Evolutionary conservation across 2,329 filamentous ascomycete genomes (phyloP), one percentile per base, ranked within the genome.

Genomic region (Cladosporium sp.): DNA sequence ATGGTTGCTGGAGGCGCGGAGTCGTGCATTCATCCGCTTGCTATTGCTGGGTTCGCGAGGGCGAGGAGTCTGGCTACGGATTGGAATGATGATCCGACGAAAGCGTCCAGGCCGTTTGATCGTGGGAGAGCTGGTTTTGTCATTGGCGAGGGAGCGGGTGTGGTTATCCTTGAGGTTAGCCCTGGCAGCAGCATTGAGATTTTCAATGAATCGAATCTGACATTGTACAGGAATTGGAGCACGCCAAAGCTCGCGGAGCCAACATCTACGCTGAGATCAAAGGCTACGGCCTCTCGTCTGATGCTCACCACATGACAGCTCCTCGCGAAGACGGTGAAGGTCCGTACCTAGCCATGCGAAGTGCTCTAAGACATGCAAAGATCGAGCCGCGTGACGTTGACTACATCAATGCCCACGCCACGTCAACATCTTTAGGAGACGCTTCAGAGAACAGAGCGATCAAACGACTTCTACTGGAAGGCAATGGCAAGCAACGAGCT

Each of bases 1-100:
- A 97, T 99, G 92, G 77, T 99, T 8, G 92, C 94, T n/a, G 94
- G 94, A 42, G 93, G 93, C 28, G 86, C 93, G 8, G 94, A 99
- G 74, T 92, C 93, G 0, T 99, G 94, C 72, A 93, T 99, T 58
- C 93, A 99, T 70, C 94, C 94, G 9, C 81, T 99, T 43, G 90
- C 93, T 1, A 88, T 97, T 65, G 90, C 92, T 6, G 94, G 93
- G 6, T 99, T 99, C 69, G 88, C 91, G 22, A 84, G 92, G 62
- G 91, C 92, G 1, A 84, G 93, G 60, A 97, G 92, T 55, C 78
- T 99, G 37, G 88, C 91, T 6, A 96, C 90, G 0, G 82, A 81
- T 3, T 95, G 86, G 76, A 97, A 97, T 69, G 78, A 89, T 60
- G 73, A 81, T 9, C 92, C 93, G 0, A 65, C 77, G 1, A 78